Evolutionary conservation across 176 grass and related monocot genomes (phyloP), one percentile per base, ranked within the genome.

Genomic region (Oryza officinalis): DNA sequence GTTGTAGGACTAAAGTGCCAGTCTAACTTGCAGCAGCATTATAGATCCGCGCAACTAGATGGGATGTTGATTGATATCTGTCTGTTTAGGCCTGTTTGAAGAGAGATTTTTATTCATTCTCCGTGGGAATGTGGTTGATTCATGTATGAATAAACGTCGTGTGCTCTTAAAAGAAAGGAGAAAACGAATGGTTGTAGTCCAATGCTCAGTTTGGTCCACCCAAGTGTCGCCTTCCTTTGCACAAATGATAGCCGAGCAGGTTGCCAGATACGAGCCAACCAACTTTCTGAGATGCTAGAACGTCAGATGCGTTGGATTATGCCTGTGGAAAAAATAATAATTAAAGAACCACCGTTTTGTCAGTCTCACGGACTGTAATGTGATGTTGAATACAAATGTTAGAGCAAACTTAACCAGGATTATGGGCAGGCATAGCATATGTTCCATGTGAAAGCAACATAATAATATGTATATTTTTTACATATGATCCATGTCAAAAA

Each of bases 231-330:
- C 35, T 8, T 6, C n/a, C 23, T 6, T 47, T 28, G 38, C 26
- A 26, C 70, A 15, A 49, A 35, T 15, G 41, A 74, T 49, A 18
- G 77, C 27, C 18, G 15, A 65, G 26, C 63, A 9, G 40, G 63
- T 67, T 25, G 43, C 71, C 45, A 66, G 38, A n/a, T 65, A 63
- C 69, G 43, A 13, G 33, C 46, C 28, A 57, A 28, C 15, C 9
- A 18, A 74, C 69, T 43, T 32, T n/a, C 41, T 74, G 60, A 27
- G 69, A 65, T 67, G 68, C 30, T 40, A 2, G 5, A 22, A 14
- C 28, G 83, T 69, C 65, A 76, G 30, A 65, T 80, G 76, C 76
- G 2, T 65, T 41, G 43, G 67, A 65, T 80, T 57, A 4, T 78
- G 54, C 41, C 31, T 30, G 63, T 28, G 3, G 46, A 66, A 22